phyloP scores from a whole-genome alignment of 192 early-diverging fungal species.

The Coemansia sp. region DNA sequence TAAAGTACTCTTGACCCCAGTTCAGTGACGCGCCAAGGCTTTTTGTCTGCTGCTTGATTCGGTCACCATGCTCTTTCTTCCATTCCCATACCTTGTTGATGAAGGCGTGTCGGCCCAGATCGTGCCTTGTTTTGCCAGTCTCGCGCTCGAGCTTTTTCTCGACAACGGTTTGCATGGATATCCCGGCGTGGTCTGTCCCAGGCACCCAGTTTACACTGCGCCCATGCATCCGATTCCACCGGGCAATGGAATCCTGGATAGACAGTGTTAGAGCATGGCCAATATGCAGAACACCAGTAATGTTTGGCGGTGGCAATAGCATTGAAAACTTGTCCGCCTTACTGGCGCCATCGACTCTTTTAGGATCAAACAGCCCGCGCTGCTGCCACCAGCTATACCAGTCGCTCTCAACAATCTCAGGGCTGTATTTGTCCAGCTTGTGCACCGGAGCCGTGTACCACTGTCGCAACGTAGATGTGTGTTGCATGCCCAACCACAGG shows the following conservation, averaged over 20 bases:
- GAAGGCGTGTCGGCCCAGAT: slow-evolving; percentile 84
- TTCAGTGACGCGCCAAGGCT: slow-evolving; percentile 84
- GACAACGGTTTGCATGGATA: slow-evolving; percentile 94
- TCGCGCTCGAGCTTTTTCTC: slow-evolving; percentile 73
- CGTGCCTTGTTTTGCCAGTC: slow-evolving; percentile 66
- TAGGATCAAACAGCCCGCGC: slow-evolving; percentile 60
- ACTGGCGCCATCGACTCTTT: slow-evolving; percentile 12
- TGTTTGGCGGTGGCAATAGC: slow-evolving; percentile 93
- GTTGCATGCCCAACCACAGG: background rate
- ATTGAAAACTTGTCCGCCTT: slow-evolving; percentile 68
- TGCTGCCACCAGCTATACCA: slow-evolving; percentile 98
- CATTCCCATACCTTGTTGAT: slow-evolving; percentile 84
- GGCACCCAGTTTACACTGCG: slow-evolving; percentile 87
- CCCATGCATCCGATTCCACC: slow-evolving; percentile 90
- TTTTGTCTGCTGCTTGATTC: slow-evolving; percentile 79
- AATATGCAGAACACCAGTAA: slow-evolving; percentile 93
- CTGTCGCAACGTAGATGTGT: background rate
- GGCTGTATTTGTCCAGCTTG: slow-evolving; percentile 41
- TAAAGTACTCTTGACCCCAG: slow-evolving; percentile 86
- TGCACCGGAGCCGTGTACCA: slow-evolving; percentile 37
- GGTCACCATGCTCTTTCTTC: slow-evolving; percentile 73
- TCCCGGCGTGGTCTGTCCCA: slow-evolving; percentile 97
- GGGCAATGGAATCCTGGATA: slow-evolving; percentile 75
- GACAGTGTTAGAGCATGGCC: slow-evolving; percentile 90
- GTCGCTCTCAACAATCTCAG: slow-evolving; percentile 71